Base-by-base conservation (phyloP, 2,329 filamentous ascomycete genomes). In the Botryotinia globosa region DNA sequence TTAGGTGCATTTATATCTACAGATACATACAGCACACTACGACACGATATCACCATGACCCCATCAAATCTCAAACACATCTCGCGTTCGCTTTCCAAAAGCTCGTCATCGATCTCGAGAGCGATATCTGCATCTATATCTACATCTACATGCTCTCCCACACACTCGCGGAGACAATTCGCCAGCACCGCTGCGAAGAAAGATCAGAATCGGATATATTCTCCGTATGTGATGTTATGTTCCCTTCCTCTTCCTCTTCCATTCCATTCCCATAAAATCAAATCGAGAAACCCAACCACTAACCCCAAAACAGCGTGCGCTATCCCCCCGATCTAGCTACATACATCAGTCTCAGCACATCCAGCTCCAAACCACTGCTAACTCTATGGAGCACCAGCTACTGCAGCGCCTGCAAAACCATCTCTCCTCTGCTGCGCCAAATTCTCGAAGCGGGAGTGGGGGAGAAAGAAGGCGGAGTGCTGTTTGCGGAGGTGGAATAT, bases 361-460 rank as follows among this genome's bases (percentile, higher is more conserved):
- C 87, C 9, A 82, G 87, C 9, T 83, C 85, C 61, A 84, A 81
- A 4, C 88, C 88, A 3, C 84, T 90, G n/a, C 78, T 90, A 72
- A 89, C 87, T 1, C 81, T 90, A 58, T 90, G 88, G 88, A 88
- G 87, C 0, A 84, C 88, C 0, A 86, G 86, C 12, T 89, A 85
- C 82, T 90, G 88, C 79, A 80, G 84, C 7, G 86, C 87, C 25
- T 90, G 88, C 80, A 83, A 82, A 63, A 79, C 80, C 45, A 83
- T 89, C 37, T 81, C 82, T 7, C 88, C 88, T 6, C 79, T 88
- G 18, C 69, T 90, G 9, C 79, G 78, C 20, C 81, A 83, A 18
- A 82, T 89, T 45, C 79, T 90, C 63, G 82, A 84, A 76, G 73
- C 74, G 14, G 78, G 78, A 3, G 82, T 86, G 4, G 87, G 87